Base-by-base conservation (phyloP, 2,329 filamentous ascomycete species). In the Nemania sp. region DNA sequence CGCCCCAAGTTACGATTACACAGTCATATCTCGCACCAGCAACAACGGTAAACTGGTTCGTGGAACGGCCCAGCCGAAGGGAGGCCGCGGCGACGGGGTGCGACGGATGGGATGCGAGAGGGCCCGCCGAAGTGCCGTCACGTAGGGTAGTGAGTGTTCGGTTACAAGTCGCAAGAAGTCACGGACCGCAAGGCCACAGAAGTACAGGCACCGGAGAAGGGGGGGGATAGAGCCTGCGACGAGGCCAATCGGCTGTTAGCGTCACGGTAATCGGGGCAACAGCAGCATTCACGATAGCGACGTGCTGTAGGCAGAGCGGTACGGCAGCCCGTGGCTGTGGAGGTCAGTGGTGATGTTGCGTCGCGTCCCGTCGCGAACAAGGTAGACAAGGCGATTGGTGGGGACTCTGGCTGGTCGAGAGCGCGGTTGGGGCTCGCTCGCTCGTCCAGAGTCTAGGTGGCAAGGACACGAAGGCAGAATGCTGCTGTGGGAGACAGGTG, bases 401-500 rank as follows among this genome's bases (percentile, higher is more conserved):
- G 49, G 55, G 57, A 58, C 46, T 34, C 33, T 40, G 31, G 14
- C 48, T 30, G 30, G 42, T 40, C 9, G 20, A 34, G 33, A 28
- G 49, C 46, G 52, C 53, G 52, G 54, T 56, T 26, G 47, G 53
- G 41, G 48, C 54, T 34, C 36, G 39, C 28, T 31, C 44, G 51
- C 41, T 45, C 20, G 28, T 52, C 52, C 59, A 47, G 70, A 69
- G 67, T 9, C 9, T 36, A 3, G 72, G 73, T 71, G 64, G 64
- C 64, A 33, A 60, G 57, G 41, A 48, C 45, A 56, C 42, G 22
- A 33, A 57, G 54, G 41, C 41, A 56, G 61, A 60, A 53, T 55
- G 30, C 41, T 48, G 66, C 67, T 66, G 68, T 65, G 64, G 65
- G 63, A 63, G 67, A 58, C 30, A 34, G 66, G 62, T 62, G 63